Conservation (phyloP, 805 yeast species). For the Torulaspora gathmanii region DNA sequence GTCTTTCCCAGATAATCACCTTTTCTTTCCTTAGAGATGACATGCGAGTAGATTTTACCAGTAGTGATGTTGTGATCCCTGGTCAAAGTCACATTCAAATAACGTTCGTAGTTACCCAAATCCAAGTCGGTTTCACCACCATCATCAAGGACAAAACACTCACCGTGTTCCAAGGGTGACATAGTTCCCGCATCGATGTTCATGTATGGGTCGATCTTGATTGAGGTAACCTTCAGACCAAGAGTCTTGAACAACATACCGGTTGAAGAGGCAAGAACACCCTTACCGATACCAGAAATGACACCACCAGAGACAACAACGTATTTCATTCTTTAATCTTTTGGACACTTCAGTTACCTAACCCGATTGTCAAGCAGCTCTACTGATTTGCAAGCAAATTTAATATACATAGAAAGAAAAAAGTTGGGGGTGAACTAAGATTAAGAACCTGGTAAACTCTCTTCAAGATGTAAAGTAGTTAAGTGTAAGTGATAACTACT, state of each 20-base stretch:
- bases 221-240: conserved; percentile 93
- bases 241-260: conserved; percentile 90
- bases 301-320: conserved; percentile 99
- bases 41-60: conserved; percentile 92
- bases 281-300: conserved; percentile 98
- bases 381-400: not conserved
- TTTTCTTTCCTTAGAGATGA: conserved; percentile 88
- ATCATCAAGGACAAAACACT: conserved; percentile 94
- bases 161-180: conserved; percentile 99
- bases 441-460: not conserved
- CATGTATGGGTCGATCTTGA: conserved; percentile 98
- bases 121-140: conserved; percentile 99
- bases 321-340: conserved; percentile 72
- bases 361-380: not conserved
- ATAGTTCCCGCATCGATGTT: conserved; percentile 99
- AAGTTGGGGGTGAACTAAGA: conserved; percentile 14
- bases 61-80: conserved; percentile 96
- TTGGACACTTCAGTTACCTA: not conserved
- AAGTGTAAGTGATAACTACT: not conserved
- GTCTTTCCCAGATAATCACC: conserved; percentile 98
- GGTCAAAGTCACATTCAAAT: conserved; percentile 87
- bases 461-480: not conserved
- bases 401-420: conserved; percentile 5
- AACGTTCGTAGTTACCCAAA: conserved; percentile 96
- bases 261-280: conserved; percentile 95